phyloP scores from a whole-genome alignment of 345 rosid species.

The Moricandia moricandioides region DNA sequence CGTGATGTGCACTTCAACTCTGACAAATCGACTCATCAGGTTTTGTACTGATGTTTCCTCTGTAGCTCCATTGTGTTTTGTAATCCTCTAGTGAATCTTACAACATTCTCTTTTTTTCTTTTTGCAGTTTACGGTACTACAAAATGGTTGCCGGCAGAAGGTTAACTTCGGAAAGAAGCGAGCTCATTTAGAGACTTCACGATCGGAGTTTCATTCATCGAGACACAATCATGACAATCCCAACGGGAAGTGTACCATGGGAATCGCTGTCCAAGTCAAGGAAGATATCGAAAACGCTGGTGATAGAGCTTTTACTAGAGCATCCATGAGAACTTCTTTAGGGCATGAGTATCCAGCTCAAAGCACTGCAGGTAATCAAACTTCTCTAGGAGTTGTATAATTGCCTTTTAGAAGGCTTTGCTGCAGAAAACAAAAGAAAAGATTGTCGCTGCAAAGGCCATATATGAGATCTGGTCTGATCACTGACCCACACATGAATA shows the following conservation, averaged over 20 bases:
- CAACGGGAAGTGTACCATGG: not conserved
- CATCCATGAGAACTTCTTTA: constrained; percentile 25
- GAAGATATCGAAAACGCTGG: constrained; percentile 31
- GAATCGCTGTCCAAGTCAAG: constrained; percentile 18
- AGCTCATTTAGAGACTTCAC: constrained; percentile 35
- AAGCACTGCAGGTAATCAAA: constrained; percentile 45
- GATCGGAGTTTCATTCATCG: constrained; percentile 17
- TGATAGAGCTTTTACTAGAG: constrained; percentile 27
- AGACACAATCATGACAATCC: not conserved
- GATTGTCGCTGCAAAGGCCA: not conserved
- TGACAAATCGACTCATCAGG: constrained; percentile 47
- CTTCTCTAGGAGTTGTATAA: not conserved
- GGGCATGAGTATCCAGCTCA: constrained; percentile 28
- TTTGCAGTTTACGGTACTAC: constrained; percentile 49
- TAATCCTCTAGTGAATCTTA: not conserved
- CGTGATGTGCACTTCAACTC: constrained; percentile 20
- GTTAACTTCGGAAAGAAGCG: constrained; percentile 40
- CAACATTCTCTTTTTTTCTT: not conserved
- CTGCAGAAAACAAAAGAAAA: constrained; percentile 15
- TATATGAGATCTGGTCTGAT: constrained; percentile 22
- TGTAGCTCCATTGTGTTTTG: not conserved
- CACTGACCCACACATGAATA: constrained; percentile 11
- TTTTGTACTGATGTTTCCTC: constrained; percentile 12
- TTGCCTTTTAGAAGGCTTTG: constrained; percentile 19
- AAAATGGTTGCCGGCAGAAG: constrained; percentile 45